Evolutionary conservation across 257 asterid genomes (phyloP).

Genomic region (Sherardia arvensis): DNA sequence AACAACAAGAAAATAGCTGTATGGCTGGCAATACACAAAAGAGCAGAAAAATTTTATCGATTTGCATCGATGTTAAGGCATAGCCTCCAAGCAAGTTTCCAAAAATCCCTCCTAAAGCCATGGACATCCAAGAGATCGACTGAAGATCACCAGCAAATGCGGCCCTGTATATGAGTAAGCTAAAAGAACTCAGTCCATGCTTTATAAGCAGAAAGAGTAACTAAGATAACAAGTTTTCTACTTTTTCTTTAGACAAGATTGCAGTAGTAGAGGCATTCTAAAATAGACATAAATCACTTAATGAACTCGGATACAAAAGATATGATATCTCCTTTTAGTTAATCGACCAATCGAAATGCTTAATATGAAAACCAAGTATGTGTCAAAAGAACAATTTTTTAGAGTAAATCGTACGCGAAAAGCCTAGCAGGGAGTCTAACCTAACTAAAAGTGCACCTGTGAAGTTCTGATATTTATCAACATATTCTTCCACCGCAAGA

Average conservation of each 20-base stretch:
- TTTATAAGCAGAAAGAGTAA: slow-evolving; percentile 8
- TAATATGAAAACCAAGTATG: background rate
- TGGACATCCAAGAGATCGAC: slow-evolving; percentile 93
- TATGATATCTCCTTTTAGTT: background rate
- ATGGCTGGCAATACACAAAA: slow-evolving; percentile 67
- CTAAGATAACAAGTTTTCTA: background rate
- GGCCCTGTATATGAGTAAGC: slow-evolving; percentile 50
- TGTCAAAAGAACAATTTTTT: background rate
- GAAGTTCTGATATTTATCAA: too few relatives aligned
- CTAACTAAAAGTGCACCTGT: background rate
- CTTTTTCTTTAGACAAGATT: background rate
- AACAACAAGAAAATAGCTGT: slow-evolving; percentile 74
- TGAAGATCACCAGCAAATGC: slow-evolving; percentile 95
- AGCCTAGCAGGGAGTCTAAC: background rate
- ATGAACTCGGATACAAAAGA: too few relatives aligned
- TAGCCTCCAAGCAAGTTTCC: slow-evolving; percentile 92
- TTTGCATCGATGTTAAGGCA: slow-evolving; percentile 47
- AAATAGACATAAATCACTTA: background rate
- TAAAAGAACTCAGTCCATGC: slow-evolving; percentile 14
- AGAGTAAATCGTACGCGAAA: background rate
- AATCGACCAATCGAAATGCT: background rate
- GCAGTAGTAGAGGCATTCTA: background rate
- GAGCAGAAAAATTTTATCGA: slow-evolving; percentile 56
- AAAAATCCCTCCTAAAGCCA: slow-evolving; percentile 95
- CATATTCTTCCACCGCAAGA: background rate